These are phyloP conservation scores for Hyaloperonospora arabidopsidis DNA, from an alignment of 352 stramenopile species.

Conservation along the genomic window DNA sequence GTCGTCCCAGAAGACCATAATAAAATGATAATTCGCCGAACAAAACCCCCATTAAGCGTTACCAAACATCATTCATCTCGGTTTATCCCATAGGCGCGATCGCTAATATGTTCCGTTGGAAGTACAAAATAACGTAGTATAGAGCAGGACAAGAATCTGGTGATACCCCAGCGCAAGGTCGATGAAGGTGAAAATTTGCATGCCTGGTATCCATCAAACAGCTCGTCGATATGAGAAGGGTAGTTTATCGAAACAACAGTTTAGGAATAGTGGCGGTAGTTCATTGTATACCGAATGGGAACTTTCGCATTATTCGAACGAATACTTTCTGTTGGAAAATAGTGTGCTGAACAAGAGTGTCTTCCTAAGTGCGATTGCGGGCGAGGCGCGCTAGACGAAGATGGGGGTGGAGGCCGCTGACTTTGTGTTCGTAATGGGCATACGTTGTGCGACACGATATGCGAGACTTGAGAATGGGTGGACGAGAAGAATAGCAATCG, in stretches of 20 bases:
- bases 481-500: too few relatives aligned
- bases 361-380: too few relatives aligned
- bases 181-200: conserved; percentile 12
- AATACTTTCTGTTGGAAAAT: not conserved
- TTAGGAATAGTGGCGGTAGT: conserved; percentile 13
- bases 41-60: conserved; percentile 19
- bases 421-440: too few relatives aligned
- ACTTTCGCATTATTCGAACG: not conserved
- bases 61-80: conserved; percentile 26
- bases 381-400: too few relatives aligned
- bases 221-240: conserved; percentile 7
- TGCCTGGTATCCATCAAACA: conserved; percentile 12
- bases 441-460: too few relatives aligned
- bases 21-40: conserved; percentile 20
- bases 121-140: not conserved
- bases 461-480: too few relatives aligned
- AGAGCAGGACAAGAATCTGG: too few relatives aligned
- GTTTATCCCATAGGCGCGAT: conserved; percentile 28
- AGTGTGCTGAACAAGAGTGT: too few relatives aligned
- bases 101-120: conserved; percentile 29
- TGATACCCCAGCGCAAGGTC: conserved; percentile 22
- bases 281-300: conserved; percentile 10
- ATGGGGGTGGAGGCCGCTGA: too few relatives aligned
- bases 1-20: conserved; percentile 31
- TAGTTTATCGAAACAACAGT: conserved; percentile 8